A percentile compares a stretch with the other conserved stretches of the same genome.
Conservation (phyloP, 805 yeast genomes). For the Alloascoidea hylecoeti region DNA sequence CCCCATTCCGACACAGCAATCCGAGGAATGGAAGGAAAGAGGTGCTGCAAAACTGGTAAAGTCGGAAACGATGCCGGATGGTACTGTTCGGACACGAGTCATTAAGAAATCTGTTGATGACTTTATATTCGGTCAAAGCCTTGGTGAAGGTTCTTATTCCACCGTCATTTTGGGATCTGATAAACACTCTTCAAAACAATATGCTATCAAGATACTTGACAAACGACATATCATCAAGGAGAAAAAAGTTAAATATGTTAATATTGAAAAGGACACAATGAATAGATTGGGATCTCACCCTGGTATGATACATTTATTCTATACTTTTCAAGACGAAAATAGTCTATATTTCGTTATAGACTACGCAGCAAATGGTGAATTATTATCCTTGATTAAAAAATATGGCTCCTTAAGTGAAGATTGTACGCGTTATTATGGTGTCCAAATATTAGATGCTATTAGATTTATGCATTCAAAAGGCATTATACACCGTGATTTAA, state of each 20-base stretch:
- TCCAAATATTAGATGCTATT: slow-evolving; percentile 83
- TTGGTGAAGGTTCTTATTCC: slow-evolving; percentile 95
- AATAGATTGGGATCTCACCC: slow-evolving; percentile 87
- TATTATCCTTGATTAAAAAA: slow-evolving; percentile 63
- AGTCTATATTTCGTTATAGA: slow-evolving; percentile 86
- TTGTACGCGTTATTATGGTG: slow-evolving; percentile 68
- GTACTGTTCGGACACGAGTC: slow-evolving; percentile 34
- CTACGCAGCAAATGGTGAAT: slow-evolving; percentile 91
- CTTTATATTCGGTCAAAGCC: slow-evolving; percentile 73
- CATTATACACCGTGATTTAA: slow-evolving; percentile 84
- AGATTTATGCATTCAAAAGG: slow-evolving; percentile 81
- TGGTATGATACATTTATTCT: slow-evolving; percentile 83
- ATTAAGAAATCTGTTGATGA: slow-evolving; percentile 56
- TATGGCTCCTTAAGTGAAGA: slow-evolving; percentile 65
- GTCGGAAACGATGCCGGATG: slow-evolving; percentile 27
- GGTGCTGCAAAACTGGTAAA: slow-evolving; percentile 47
- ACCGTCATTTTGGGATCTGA: slow-evolving; percentile 85
- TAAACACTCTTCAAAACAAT: slow-evolving; percentile 54
- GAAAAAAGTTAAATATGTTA: slow-evolving; percentile 88
- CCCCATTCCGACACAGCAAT: too few relatives aligned
- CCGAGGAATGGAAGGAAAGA: slow-evolving; percentile 38
- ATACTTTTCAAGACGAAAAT: slow-evolving; percentile 87
- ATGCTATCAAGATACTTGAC: slow-evolving; percentile 84
- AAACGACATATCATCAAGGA: slow-evolving; percentile 90
- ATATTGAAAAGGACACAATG: slow-evolving; percentile 84